phyloP scores from a whole-genome alignment of 257 asterid genomes.

The Solanum pinnatisectum region DNA sequence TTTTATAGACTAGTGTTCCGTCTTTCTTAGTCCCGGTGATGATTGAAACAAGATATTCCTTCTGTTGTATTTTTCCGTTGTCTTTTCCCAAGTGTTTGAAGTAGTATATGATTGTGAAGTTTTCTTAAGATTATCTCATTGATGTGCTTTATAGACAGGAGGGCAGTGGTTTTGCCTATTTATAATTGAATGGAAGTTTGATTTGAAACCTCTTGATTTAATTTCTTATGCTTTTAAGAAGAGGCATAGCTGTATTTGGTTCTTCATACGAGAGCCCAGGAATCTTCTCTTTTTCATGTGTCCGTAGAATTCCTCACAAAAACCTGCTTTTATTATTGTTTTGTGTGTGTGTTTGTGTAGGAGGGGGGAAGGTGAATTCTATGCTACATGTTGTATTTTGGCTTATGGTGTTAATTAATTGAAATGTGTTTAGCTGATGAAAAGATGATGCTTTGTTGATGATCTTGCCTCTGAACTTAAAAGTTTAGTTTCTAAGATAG shows the following conservation, averaged over 20 bases:
- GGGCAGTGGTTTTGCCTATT: not conserved
- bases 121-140: not conserved
- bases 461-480: not conserved
- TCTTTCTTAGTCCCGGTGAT: not conserved
- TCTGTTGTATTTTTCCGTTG: not conserved
- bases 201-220: not conserved
- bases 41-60: not conserved
- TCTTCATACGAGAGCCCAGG: not conserved
- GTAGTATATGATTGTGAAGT: not conserved
- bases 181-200: not conserved
- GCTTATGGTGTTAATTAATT: not conserved
- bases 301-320: not conserved
- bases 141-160: not conserved
- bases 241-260: not conserved
- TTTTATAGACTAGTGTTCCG: not conserved
- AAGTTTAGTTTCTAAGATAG: not conserved
- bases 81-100: not conserved
- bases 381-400: not conserved
- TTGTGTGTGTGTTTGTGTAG: not conserved
- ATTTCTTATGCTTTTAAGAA: not conserved
- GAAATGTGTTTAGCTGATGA: not conserved
- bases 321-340: not conserved
- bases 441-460: not conserved
- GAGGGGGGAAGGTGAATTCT: not conserved
- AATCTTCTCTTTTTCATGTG: not conserved